Evolutionary conservation across 306 rosid genomes (phyloP).

Genomic region (Sicyos baderoa): DNA sequence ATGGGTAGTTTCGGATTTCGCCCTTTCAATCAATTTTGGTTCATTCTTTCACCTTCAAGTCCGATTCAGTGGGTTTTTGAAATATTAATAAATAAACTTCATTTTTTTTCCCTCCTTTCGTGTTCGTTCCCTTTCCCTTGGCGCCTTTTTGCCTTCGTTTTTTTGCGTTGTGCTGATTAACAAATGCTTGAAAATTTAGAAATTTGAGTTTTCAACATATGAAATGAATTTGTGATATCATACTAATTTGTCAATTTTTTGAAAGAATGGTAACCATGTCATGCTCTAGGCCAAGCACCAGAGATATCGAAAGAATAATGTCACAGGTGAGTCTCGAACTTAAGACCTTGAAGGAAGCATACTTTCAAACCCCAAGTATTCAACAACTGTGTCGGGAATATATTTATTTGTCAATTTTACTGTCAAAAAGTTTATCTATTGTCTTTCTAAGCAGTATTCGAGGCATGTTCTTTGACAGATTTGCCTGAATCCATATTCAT

Average conservation of each 20-base stretch:
- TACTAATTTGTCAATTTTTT: background rate
- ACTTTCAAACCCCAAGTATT: too few relatives aligned
- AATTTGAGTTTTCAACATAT: background rate
- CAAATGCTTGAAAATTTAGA: background rate
- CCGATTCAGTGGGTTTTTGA: slow-evolving; percentile 19
- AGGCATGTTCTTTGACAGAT: background rate
- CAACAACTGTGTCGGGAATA: too few relatives aligned
- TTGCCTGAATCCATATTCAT: background rate
- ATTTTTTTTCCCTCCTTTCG: slow-evolving; percentile 7
- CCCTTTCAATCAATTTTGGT: slow-evolving; percentile 25
- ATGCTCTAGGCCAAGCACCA: too few relatives aligned
- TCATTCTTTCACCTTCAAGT: slow-evolving; percentile 31
- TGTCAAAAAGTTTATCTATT: background rate
- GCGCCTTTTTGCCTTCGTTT: slow-evolving; percentile 15
- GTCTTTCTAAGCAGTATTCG: background rate
- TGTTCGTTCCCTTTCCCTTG: background rate
- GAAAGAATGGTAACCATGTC: too few relatives aligned
- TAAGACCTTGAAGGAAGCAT: too few relatives aligned
- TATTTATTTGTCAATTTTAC: too few relatives aligned
- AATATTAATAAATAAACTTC: background rate
- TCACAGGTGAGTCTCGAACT: too few relatives aligned
- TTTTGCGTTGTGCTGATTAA: background rate
- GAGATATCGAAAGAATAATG: too few relatives aligned
- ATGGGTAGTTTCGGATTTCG: slow-evolving; percentile 27
- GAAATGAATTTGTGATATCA: background rate